Conservation (phyloP, 1,284 basidiomycete species). For the Porodaedalea pini region DNA sequence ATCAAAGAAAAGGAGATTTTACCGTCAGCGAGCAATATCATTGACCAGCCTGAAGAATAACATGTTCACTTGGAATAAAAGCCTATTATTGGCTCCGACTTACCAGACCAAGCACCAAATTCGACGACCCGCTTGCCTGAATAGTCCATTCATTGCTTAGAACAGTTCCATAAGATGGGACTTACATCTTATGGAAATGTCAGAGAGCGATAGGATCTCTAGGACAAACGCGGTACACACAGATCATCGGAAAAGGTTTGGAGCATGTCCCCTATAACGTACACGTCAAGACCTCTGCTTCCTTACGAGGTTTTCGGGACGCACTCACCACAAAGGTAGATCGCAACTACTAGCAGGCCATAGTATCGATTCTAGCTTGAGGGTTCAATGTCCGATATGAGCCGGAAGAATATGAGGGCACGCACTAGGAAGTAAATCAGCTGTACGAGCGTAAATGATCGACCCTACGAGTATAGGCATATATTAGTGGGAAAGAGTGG, state of each 20-base stretch:
- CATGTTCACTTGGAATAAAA: not conserved
- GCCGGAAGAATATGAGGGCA: not conserved
- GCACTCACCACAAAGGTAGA: conserved; percentile 1
- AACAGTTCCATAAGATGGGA: not conserved
- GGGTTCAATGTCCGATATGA: not conserved
- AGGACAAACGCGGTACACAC: not conserved
- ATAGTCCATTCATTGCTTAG: not conserved
- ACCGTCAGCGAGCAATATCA: conserved; percentile 3
- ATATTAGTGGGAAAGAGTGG: not conserved
- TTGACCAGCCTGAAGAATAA: conserved; percentile 2
- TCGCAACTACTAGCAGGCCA: not conserved
- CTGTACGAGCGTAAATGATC: conserved; percentile 2
- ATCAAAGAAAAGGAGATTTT: not conserved
- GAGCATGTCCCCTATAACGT: not conserved
- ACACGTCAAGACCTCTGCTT: not conserved
- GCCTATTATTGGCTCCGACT: not conserved
- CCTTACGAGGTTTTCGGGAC: too few species aligned
- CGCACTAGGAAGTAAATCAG: conserved; percentile 3
- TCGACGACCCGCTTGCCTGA: not conserved
- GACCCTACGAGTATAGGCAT: not conserved
- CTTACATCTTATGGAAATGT: not conserved
- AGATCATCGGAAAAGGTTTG: not conserved
- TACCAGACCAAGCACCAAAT: conserved; percentile 2
- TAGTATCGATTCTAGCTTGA: conserved; percentile 5
- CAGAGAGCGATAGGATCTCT: not conserved